Evolutionary conservation across 2,329 filamentous ascomycete species (phyloP).

Genomic region (Septoria linicola): DNA sequence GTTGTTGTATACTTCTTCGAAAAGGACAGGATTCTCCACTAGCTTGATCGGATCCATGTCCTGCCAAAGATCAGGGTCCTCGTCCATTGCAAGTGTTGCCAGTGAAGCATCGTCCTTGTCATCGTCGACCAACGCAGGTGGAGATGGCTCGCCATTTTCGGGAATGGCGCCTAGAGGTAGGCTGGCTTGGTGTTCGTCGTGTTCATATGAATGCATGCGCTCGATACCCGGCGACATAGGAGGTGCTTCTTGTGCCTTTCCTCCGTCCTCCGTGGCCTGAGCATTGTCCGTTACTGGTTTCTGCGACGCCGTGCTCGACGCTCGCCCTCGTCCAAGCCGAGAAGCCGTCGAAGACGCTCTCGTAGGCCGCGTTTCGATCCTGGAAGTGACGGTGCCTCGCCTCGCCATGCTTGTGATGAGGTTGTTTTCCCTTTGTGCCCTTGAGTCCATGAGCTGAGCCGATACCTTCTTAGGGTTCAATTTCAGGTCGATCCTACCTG

Average conservation of each 20-base stretch:
- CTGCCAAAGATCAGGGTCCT: slow-evolving; percentile 41
- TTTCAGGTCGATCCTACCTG: slow-evolving; percentile 43
- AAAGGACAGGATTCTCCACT: slow-evolving; percentile 38
- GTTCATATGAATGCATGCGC: slow-evolving; percentile 2
- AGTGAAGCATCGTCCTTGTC: slow-evolving; percentile 23
- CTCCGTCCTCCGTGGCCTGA: slow-evolving; percentile 26
- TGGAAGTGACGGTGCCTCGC: slow-evolving; percentile 22
- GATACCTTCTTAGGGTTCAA: slow-evolving; percentile 43
- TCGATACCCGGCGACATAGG: slow-evolving; percentile 11
- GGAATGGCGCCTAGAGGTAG: slow-evolving; percentile 18
- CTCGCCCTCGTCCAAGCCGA: slow-evolving; percentile 22
- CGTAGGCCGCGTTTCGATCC: slow-evolving; percentile 22
- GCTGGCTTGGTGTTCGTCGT: neutral
- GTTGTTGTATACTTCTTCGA: slow-evolving; percentile 51
- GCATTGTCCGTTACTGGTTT: slow-evolving; percentile 33
- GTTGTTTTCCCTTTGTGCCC: slow-evolving; percentile 40
- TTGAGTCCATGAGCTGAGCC: slow-evolving; percentile 48
- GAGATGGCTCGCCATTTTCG: slow-evolving; percentile 16
- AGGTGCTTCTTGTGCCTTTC: slow-evolving; percentile 8
- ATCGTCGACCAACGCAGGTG: slow-evolving; percentile 2
- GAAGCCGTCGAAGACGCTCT: slow-evolving; percentile 29
- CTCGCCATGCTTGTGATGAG: slow-evolving; percentile 26
- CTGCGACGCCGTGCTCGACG: slow-evolving; percentile 16
- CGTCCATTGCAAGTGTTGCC: slow-evolving; percentile 37
- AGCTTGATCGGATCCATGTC: slow-evolving; percentile 45